Conservation (phyloP, 139 green algal species). For the Astrephomene gubernaculifera region DNA sequence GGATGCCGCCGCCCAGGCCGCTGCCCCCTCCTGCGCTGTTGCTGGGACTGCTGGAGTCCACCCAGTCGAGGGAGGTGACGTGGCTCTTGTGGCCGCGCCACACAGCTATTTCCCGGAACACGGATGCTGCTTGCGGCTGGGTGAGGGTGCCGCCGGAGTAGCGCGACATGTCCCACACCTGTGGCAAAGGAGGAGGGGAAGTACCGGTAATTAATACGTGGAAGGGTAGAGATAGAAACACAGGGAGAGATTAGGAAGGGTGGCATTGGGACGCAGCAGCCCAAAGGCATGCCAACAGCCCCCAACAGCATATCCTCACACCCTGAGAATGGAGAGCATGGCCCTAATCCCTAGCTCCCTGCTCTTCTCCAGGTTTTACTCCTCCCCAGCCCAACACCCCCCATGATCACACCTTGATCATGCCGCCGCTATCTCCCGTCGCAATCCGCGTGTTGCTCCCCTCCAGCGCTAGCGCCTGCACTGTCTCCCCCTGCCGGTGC, state of each 20-base stretch:
- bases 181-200: background rate
- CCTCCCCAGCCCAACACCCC: no score
- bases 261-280: no score
- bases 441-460: slow-evolving; percentile 49
- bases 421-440: slow-evolving; percentile 59
- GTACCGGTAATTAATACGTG: background rate
- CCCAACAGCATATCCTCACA: no score
- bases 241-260: background rate
- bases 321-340: no score
- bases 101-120: slow-evolving; percentile 43
- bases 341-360: no score
- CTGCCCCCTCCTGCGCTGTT: background rate
- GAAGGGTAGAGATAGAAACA: background rate
- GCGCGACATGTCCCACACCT: slow-evolving; percentile 46
- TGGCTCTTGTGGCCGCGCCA: slow-evolving; percentile 52
- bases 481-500: slow-evolving; percentile 49
- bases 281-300: no score
- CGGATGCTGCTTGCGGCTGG: background rate
- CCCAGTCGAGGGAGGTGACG: slow-evolving; percentile 56
- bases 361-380: no score
- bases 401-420: slow-evolving; percentile 67
- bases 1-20: background rate
- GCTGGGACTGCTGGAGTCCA: no score
- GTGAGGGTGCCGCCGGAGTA: slow-evolving; percentile 12
- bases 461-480: slow-evolving; percentile 54